Evolutionary conservation across 2,329 filamentous ascomycete genomes (phyloP), one percentile per base, ranked within the genome.

Genomic region (Aspergillus proliferans): DNA sequence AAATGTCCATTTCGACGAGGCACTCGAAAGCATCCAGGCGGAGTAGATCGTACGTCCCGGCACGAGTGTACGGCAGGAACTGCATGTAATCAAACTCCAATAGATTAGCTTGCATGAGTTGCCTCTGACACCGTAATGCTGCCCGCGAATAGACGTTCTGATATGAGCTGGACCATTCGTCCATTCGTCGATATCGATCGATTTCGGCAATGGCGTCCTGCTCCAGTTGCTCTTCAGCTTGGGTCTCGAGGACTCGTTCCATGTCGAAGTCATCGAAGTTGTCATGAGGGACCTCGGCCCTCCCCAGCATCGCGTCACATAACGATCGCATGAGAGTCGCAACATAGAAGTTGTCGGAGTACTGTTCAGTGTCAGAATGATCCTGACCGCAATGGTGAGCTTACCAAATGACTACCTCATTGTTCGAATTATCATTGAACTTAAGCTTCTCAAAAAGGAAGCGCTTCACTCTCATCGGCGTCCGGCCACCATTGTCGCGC

Each of bases 361-460:
- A 94, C 45, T 85, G 71, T 2, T 41, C 41, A 30, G 21, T 43
- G 24, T 22, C 46, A 57, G 24, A 52, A 21, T 12, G 10, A 40
- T 40, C 6, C 34, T 38, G 7, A 40, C 18, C 5, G 15, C 38
- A 40, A 40, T 40, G 12, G 15, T 2, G 19, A 30, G 26, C 9
- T 14, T 40, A 12, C 34, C 5, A 36, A 36, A 14, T n/a, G 34
- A 48, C 64, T 64, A 76, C 74, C 61, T 74, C 75, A 59, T 98
- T 98, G 52, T 87, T 86, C 2, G 87, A 85, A 64, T 98, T 98
- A 70, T 98, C 91, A 64, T 98, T 98, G 72, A 90, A 92, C 44
- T 87, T 85, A 30, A 98, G 76, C 63, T 94, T 87, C 58, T 96
- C 90, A 19, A 95, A 80, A 43, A 98, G 81, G 66, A 96, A 95